phyloP scores from a whole-genome alignment of 192 early-diverging fungal species.

The Dissophora globulifera region DNA sequence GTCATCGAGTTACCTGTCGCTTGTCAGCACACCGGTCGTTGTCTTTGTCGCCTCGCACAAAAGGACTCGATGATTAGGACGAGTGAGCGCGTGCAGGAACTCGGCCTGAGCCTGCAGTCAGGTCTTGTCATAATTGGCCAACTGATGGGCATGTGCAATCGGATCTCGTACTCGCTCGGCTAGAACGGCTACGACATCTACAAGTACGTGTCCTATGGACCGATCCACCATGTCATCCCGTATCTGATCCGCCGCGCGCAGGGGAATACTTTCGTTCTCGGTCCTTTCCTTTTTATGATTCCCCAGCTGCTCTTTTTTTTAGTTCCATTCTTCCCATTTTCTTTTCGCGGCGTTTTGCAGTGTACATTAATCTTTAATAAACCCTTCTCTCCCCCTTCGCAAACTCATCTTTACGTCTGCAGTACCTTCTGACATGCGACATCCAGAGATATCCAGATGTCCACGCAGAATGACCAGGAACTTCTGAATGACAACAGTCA shows the following conservation, averaged over 20 bases:
- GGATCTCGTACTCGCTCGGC: conserved; percentile 84
- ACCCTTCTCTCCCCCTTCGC: too few relatives aligned
- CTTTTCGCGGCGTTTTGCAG: too few relatives aligned
- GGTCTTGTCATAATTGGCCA: conserved; percentile 90
- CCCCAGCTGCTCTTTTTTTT: too few relatives aligned
- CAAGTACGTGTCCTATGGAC: conserved; percentile 96
- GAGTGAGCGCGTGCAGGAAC: conserved; percentile 66
- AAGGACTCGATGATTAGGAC: conserved; percentile 74
- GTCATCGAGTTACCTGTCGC: conserved; percentile 11
- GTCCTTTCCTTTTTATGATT: too few relatives aligned
- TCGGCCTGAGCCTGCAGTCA: conserved; percentile 61
- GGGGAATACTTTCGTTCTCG: too few relatives aligned
- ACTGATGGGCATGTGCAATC: conserved; percentile 94
- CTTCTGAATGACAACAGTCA: too few relatives aligned
- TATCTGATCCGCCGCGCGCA: conserved; percentile 93
- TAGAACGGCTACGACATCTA: conserved; percentile 77
- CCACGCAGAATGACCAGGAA: too few relatives aligned
- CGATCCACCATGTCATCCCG: conserved; percentile 89
- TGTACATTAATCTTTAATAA: too few relatives aligned
- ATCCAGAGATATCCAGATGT: too few relatives aligned
- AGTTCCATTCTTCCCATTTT: too few relatives aligned
- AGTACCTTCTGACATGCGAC: too few relatives aligned
- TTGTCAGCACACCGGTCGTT: conserved; percentile 60
- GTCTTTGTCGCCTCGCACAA: conserved; percentile 95
- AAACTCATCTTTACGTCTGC: too few relatives aligned